Conservation (phyloP, 2,329 filamentous ascomycete species). For the Tolypocladium amazonense region DNA sequence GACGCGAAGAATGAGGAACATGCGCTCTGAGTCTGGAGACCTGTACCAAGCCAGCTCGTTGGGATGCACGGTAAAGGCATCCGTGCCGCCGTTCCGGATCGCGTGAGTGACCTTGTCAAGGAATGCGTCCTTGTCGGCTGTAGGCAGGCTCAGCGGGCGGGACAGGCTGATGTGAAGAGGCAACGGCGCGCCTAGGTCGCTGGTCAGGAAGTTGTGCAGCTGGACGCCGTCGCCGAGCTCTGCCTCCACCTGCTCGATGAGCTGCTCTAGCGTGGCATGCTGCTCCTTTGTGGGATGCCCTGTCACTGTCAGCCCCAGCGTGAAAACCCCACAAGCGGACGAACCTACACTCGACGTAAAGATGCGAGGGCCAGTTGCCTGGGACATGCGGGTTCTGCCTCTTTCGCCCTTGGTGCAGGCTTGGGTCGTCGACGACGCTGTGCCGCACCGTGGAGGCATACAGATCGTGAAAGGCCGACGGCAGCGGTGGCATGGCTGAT, state of each 20-base stretch:
- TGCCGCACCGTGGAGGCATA: constrained; percentile 75
- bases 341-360: constrained; percentile 82
- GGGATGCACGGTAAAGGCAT: constrained; percentile 28
- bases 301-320: constrained; percentile 13
- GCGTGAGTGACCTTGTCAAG: constrained; percentile 38
- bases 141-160: constrained; percentile 63
- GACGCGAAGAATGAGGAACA: constrained; percentile 75
- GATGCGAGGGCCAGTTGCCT: constrained; percentile 86
- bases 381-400: constrained; percentile 73
- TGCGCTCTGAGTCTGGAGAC: constrained; percentile 53
- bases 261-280: constrained; percentile 31
- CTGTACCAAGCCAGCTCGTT: constrained; percentile 36
- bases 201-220: constrained; percentile 61
- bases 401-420: constrained; percentile 74
- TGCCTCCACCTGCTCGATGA: constrained; percentile 27
- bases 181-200: constrained; percentile 64
- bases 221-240: constrained; percentile 20
- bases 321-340: neutral
- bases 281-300: constrained; percentile 44
- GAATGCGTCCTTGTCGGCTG: constrained; percentile 62
- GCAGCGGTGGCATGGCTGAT: constrained; percentile 57
- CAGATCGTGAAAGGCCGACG: constrained; percentile 73
- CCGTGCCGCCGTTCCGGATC: constrained; percentile 19
- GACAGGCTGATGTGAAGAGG: constrained; percentile 91
- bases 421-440: constrained; percentile 71